Conservation (phyloP, 2,329 filamentous ascomycete species). For the Nectriaceae sp. region DNA sequence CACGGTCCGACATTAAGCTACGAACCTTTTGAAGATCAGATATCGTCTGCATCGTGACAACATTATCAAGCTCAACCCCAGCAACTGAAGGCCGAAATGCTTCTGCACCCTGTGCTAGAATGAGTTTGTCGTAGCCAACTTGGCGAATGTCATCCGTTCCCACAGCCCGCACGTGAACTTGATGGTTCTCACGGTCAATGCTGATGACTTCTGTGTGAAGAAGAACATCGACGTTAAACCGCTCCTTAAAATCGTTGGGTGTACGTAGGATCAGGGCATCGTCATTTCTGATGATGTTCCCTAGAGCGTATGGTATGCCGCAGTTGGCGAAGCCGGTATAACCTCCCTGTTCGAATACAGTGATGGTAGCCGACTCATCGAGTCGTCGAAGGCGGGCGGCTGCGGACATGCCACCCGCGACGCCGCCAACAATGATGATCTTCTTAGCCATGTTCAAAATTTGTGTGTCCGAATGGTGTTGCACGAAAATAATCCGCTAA, state of each 20-base stretch:
- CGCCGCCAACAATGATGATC: slow-evolving; percentile 11
- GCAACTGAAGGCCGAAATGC: slow-evolving; percentile 3
- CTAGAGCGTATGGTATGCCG: slow-evolving; percentile 11
- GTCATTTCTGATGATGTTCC: slow-evolving; percentile 3
- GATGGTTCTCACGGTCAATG: slow-evolving; percentile 1
- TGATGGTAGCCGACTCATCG: slow-evolving; percentile 5
- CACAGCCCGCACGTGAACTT: background rate
- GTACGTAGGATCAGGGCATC: slow-evolving; percentile 5
- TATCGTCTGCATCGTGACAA: slow-evolving; percentile 11
- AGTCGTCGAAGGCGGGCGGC: slow-evolving; percentile 11
- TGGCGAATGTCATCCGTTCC: background rate
- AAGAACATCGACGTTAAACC: slow-evolving; percentile 8
- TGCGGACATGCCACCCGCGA: slow-evolving; percentile 13
- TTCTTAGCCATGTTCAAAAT: no score
- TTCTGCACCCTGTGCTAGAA: slow-evolving; percentile 4
- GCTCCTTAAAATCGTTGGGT: slow-evolving; percentile 2
- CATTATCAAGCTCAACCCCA: slow-evolving; percentile 1
- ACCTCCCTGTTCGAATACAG: slow-evolving; percentile 8
- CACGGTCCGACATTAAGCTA: background rate
- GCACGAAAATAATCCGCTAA: no score
- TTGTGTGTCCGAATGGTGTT: no score
- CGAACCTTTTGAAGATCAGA: slow-evolving; percentile 6
- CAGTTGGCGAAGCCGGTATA: slow-evolving; percentile 13
- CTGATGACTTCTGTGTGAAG: slow-evolving; percentile 4
- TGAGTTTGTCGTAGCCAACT: slow-evolving; percentile 2